Base-by-base conservation (phyloP, 352 stramenopile genomes). In the Ochromonadaceae sp. region DNA sequence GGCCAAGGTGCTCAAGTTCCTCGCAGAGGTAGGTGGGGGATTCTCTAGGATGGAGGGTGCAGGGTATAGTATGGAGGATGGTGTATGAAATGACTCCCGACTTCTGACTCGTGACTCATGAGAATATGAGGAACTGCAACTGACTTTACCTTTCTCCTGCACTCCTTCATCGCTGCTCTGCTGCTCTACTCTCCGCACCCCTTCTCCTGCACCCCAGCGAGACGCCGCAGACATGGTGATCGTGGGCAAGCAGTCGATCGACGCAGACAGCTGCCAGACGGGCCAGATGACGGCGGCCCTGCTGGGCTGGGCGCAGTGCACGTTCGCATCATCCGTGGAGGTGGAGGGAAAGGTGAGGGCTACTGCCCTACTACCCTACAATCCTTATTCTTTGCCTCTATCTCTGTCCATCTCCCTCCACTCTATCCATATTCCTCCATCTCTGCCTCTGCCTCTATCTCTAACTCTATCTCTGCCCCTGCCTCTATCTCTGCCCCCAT, bases 211-310 rank as follows among this genome's bases (percentile, higher is more conserved):
- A 41, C 25, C 12, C 26, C 1, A 90, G 65, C 88, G 96, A 76
- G 82, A 96, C 67, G 70, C 82, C 36, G 81, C 85, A 0, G 81
- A 91, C 73, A 76, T 98, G 47, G 83, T 98, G 49, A 86, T 99
- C 71, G 81, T 96, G 32, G 93, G 93, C 69, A 99, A 99, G 80
- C 93, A 99, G 72, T 74, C 80, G 35, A 93, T 93, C 75, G 85
- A 93, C 71, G 72, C 72, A 47, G 77, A 84, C 68, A 78, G 72
- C 62, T 76, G 73, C 48, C 74, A 79, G 60, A 80, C 67, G 38
- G 71, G 70, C 17, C 87, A 90, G 28, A 87, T 98, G 74, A 82
- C 98, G 32, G 91, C 92, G 10, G 91, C 88, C 35, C 78, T 98
- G 57, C 78, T 98, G 35, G 87, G 93, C 72, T 96, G 87, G 82